These are phyloP conservation scores for Fomes fomentarius DNA, from an alignment of 1,284 basidiomycete genomes.

Conservation along the genomic window DNA sequence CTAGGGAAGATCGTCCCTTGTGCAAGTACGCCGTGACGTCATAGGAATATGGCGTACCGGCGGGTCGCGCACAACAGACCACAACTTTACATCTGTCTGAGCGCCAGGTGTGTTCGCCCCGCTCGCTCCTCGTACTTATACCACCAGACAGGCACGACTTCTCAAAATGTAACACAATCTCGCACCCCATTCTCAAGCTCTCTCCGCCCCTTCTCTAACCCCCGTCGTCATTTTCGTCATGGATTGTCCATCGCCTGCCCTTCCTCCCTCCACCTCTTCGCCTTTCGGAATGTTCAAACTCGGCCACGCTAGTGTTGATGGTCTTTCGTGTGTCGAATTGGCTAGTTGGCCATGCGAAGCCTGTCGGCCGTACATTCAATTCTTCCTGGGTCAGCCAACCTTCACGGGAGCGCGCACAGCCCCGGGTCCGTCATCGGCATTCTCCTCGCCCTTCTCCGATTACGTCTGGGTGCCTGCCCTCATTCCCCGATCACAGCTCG, in stretches of 20 bases:
- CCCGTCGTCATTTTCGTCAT: slow-evolving; percentile 2
- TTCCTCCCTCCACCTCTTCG: background rate
- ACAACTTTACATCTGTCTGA: background rate
- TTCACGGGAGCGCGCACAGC: background rate
- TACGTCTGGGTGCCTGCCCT: slow-evolving; percentile 14
- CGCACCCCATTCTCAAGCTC: background rate
- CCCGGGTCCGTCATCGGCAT: background rate
- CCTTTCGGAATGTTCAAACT: background rate
- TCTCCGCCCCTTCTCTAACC: background rate
- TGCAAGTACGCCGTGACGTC: background rate
- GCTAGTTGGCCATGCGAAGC: slow-evolving; percentile 14
- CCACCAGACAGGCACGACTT: background rate
- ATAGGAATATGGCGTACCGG: background rate
- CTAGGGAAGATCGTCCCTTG: slow-evolving; percentile 1
- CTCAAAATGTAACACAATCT: background rate
- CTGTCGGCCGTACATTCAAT: slow-evolving; percentile 10
- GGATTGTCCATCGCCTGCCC: background rate
- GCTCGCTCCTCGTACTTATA: too few species aligned
- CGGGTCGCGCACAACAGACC: background rate
- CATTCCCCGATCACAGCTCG: slow-evolving; percentile 17
- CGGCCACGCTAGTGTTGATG: background rate
- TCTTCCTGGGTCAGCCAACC: background rate
- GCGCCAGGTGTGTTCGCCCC: background rate
- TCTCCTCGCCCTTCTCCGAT: slow-evolving; percentile 5
- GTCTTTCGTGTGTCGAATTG: too few species aligned